phyloP scores from a whole-genome alignment of 306 rosid species.

The Castanospermum australe region DNA sequence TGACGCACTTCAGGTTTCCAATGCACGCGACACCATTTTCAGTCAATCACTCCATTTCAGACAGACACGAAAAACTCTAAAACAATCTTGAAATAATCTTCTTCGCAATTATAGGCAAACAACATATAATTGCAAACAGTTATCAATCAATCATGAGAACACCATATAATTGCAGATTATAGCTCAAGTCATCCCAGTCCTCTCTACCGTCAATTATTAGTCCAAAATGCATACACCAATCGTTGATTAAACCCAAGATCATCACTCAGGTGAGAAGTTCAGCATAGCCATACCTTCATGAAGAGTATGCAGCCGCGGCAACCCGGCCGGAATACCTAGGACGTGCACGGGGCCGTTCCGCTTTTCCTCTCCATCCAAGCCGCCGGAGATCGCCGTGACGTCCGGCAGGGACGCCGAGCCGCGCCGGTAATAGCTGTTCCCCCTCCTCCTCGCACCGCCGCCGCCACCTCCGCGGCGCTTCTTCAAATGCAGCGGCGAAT shows the following conservation, averaged over 20 bases:
- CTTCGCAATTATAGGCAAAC: too few relatives aligned
- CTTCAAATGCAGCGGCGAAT: conserved; percentile 56
- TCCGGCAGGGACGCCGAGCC: conserved; percentile 78
- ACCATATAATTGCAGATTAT: too few relatives aligned
- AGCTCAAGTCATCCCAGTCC: too few relatives aligned
- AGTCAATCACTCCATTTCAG: too few relatives aligned
- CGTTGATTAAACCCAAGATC: background rate
- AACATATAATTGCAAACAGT: too few relatives aligned
- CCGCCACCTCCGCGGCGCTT: conserved; percentile 47
- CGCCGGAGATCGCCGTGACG: conserved; percentile 60
- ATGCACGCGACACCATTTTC: too few relatives aligned
- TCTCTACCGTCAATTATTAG: too few relatives aligned
- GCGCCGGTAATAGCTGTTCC: conserved; percentile 41
- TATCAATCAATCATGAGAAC: too few relatives aligned
- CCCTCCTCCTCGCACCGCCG: conserved; percentile 43
- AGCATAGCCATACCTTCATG: conserved; percentile 66
- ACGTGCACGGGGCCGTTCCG: conserved; percentile 55
- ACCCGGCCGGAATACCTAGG: conserved; percentile 79
- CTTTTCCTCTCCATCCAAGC: conserved; percentile 52
- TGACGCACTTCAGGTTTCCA: too few relatives aligned
- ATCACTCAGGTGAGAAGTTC: conserved; percentile 24
- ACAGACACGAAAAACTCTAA: too few relatives aligned
- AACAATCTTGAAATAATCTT: too few relatives aligned
- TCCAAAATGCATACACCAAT: background rate
- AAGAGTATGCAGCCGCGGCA: conserved; percentile 85